These are phyloP conservation scores for Pisolithus orientalis DNA, from an alignment of 768 basidiomycete species.

Conservation along the genomic window DNA sequence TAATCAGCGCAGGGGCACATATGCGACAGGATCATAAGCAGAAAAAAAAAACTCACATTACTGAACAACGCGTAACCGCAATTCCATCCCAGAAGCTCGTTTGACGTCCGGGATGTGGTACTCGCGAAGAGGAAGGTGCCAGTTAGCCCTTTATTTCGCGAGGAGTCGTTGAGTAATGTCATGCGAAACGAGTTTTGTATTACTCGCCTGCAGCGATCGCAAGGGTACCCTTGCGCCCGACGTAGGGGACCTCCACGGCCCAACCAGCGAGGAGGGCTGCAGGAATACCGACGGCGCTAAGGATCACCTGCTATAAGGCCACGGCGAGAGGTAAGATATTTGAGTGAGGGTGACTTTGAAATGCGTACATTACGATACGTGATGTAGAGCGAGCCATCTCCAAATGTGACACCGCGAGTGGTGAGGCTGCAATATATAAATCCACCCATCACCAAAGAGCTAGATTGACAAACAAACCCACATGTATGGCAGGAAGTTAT, in stretches of 20 bases:
- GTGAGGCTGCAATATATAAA: constrained; percentile 37
- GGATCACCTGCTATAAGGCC: constrained; percentile 53
- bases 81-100: constrained; percentile 72
- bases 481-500: constrained; percentile 49
- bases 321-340: neutral
- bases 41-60: constrained; percentile 35
- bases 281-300: constrained; percentile 63
- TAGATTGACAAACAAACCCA: constrained; percentile 18
- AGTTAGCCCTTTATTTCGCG: constrained; percentile 55
- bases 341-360: too few relatives aligned
- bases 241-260: constrained; percentile 55
- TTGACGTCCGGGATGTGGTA: constrained; percentile 66
- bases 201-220: constrained; percentile 56
- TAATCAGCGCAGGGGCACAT: neutral
- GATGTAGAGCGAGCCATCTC: constrained; percentile 62
- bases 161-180: constrained; percentile 39
- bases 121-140: constrained; percentile 69
- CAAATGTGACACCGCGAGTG: constrained; percentile 60
- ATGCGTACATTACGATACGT: constrained; percentile 63
- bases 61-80: constrained; percentile 65
- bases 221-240: constrained; percentile 66
- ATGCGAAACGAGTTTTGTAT: constrained; percentile 7
- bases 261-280: constrained; percentile 69
- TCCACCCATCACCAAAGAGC: neutral
- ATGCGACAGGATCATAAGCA: neutral